These are phyloP conservation scores for Plasmodium reichenowi DNA, from an alignment of 169 alveolate species.

Conservation along the genomic window DNA sequence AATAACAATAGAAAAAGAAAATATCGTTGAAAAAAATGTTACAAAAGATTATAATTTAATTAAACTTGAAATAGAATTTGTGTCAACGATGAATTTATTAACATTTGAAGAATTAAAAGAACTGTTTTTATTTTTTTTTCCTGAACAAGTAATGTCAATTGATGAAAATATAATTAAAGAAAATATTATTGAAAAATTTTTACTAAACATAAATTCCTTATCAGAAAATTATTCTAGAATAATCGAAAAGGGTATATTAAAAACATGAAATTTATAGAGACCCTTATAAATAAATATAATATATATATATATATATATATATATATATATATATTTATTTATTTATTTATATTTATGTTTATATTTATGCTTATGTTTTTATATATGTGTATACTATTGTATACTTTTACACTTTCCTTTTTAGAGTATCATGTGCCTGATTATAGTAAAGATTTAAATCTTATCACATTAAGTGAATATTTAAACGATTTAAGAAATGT, in stretches of 20 bases:
- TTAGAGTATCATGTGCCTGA: conserved; percentile 39
- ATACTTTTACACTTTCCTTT: neutral
- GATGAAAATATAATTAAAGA: conserved; percentile 45
- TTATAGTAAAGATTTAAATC: conserved; percentile 16
- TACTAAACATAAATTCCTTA: conserved; percentile 40
- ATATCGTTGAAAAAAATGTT: conserved; percentile 18
- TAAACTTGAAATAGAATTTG: conserved; percentile 73
- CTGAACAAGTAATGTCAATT: conserved; percentile 45
- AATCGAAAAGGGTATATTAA: conserved; percentile 41
- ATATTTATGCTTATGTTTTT: no score
- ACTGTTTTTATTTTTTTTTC: conserved; percentile 31
- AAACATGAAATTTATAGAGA: neutral
- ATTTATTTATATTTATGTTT: no score
- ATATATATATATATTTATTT: no score
- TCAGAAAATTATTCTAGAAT: conserved; percentile 40
- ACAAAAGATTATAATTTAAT: conserved; percentile 33
- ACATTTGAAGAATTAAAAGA: conserved; percentile 50
- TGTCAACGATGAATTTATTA: conserved; percentile 55
- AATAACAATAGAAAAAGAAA: conserved; percentile 19
- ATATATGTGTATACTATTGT: no score
- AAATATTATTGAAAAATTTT: conserved; percentile 55
- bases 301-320: no score
- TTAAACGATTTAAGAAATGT: conserved; percentile 21
- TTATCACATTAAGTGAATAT: conserved; percentile 36
- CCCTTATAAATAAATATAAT: neutral